phyloP scores from a whole-genome alignment of 1,284 basidiomycete species.

The Gymnopus androsaceus region DNA sequence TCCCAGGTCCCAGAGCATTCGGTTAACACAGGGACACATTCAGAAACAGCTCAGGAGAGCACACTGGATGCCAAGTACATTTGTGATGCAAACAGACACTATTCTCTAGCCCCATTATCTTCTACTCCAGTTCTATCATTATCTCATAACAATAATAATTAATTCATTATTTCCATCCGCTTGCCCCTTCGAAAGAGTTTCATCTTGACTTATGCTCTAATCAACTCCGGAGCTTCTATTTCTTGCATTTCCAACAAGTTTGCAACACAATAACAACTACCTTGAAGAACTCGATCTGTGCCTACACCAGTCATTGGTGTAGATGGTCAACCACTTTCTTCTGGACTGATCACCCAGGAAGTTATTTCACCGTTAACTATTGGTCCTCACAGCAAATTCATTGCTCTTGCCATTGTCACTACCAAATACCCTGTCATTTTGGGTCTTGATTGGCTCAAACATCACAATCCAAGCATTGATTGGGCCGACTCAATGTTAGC shows the following conservation, averaged over 20 bases:
- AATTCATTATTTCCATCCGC: slow-evolving; percentile 37
- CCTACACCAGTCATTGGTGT: background rate
- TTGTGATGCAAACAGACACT: too few species aligned
- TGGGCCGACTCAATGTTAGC: slow-evolving; percentile 20
- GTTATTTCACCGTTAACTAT: slow-evolving; percentile 20
- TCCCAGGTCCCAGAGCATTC: slow-evolving; percentile 27
- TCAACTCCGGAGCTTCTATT: slow-evolving; percentile 36
- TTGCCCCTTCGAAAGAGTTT: slow-evolving; percentile 29
- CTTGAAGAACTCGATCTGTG: slow-evolving; percentile 31
- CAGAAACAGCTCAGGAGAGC: too few species aligned
- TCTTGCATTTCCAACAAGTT: slow-evolving; percentile 40
- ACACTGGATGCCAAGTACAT: too few species aligned
- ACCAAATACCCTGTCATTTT: slow-evolving; percentile 34
- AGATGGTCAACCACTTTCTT: background rate
- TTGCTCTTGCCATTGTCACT: slow-evolving; percentile 25
- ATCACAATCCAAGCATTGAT: slow-evolving; percentile 35
- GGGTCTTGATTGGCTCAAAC: slow-evolving; percentile 34
- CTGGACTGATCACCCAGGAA: slow-evolving; percentile 6
- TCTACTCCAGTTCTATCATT: too few species aligned
- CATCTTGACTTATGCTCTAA: slow-evolving; percentile 34
- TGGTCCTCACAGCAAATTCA: slow-evolving; percentile 26
- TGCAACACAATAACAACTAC: slow-evolving; percentile 30
- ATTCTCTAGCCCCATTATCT: too few species aligned
- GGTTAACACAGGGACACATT: slow-evolving; percentile 28
- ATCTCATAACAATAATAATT: too few species aligned